Conservation (phyloP, 768 basidiomycete species). For the Tricholoma furcatifolium region DNA sequence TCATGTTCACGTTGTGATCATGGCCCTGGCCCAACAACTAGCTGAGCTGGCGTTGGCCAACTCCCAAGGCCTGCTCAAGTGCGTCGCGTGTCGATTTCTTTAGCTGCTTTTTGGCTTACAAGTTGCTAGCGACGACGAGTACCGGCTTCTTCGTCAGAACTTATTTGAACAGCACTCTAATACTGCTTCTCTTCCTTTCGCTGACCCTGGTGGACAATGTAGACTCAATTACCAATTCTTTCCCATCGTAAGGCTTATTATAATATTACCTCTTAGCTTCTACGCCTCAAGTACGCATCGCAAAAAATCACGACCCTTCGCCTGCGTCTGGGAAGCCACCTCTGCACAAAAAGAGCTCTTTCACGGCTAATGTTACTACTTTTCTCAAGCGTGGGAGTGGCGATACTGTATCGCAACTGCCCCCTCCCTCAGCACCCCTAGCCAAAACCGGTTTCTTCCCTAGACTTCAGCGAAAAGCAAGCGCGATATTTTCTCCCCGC, state of each 20-base stretch:
- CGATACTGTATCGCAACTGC: slow-evolving; percentile 18
- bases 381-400: slow-evolving; percentile 40
- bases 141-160: slow-evolving; percentile 66
- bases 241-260: slow-evolving; percentile 19
- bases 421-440: slow-evolving; percentile 4
- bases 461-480: slow-evolving; percentile 31
- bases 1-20: slow-evolving; percentile 22
- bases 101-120: neutral
- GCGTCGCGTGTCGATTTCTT: slow-evolving; percentile 20
- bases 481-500: slow-evolving; percentile 26
- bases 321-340: slow-evolving; percentile 11
- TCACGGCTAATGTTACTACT: slow-evolving; percentile 30
- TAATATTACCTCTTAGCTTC: slow-evolving; percentile 1
- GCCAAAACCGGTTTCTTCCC: slow-evolving; percentile 30
- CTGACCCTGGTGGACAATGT: too few relatives aligned
- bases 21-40: slow-evolving; percentile 61
- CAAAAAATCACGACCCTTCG: slow-evolving; percentile 7
- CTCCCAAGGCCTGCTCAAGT: slow-evolving; percentile 66
- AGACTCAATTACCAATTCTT: slow-evolving; percentile 22
- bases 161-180: slow-evolving; percentile 60
- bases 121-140: slow-evolving; percentile 65
- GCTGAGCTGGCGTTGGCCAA: slow-evolving; percentile 70
- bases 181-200: slow-evolving; percentile 26
- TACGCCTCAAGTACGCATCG: slow-evolving; percentile 7
- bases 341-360: slow-evolving; percentile 23